Evolutionary conservation across 192 early-diverging fungal genomes (phyloP).

Genomic region (Backusella liffmaniae): DNA sequence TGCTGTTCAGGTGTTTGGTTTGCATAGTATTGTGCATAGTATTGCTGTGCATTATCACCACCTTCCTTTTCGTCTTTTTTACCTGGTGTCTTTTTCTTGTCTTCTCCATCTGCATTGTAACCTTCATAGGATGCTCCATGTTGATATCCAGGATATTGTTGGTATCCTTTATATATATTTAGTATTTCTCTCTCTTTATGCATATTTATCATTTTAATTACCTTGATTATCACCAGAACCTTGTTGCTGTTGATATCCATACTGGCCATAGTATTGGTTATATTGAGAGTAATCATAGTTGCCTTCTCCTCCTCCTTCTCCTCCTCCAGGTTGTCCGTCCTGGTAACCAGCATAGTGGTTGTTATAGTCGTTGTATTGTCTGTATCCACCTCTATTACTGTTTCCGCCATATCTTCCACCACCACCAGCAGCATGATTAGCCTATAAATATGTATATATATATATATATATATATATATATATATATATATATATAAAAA

Average conservation of each 20-base stretch:
- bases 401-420: slow-evolving; percentile 21
- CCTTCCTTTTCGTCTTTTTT: slow-evolving; percentile 4
- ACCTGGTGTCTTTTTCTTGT: neutral
- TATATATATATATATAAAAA: too few relatives aligned
- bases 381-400: slow-evolving; percentile 15
- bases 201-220: neutral
- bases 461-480: too few relatives aligned
- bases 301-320: neutral
- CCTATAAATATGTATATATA: neutral
- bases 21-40: slow-evolving; percentile 47
- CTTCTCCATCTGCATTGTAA: neutral
- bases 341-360: neutral
- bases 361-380: slow-evolving; percentile 11
- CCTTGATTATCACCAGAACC: neutral
- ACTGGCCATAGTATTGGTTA: slow-evolving; percentile 20
- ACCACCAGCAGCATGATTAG: neutral
- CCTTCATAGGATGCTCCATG: neutral
- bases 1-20: slow-evolving; percentile 24
- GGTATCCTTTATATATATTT: neutral
- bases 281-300: slow-evolving; percentile 34
- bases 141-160: slow-evolving; percentile 6
- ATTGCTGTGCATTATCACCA: slow-evolving; percentile 15
- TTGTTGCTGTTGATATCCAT: slow-evolving; percentile 26
- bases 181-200: neutral
- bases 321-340: neutral